A percentile compares a stretch with the other conserved stretches of the same genome.
Evolutionary conservation across 2,329 filamentous ascomycete genomes (phyloP).

Genomic region (Phyllosticta citrichinensis): DNA sequence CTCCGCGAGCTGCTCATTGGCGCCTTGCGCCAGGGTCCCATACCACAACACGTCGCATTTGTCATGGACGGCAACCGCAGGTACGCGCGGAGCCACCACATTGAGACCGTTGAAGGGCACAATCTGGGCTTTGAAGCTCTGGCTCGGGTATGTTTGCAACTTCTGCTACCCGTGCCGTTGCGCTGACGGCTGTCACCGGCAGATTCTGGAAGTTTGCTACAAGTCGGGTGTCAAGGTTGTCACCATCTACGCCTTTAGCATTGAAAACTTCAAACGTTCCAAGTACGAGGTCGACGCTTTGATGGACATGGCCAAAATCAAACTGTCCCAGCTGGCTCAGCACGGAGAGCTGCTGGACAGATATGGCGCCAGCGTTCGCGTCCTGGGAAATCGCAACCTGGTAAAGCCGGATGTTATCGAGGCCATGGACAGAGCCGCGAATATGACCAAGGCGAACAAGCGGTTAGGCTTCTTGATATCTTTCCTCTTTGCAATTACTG

Average conservation of each 20-base stretch:
- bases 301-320: conserved; percentile 96
- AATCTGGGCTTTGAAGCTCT: conserved; percentile 92
- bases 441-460: conserved; percentile 79
- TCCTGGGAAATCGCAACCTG: conserved; percentile 75
- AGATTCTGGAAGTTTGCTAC: conserved; percentile 95
- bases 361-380: conserved; percentile 78
- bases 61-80: conserved; percentile 98
- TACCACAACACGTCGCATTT: conserved; percentile 95
- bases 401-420: conserved; percentile 80
- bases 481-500: background rate
- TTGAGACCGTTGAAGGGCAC: conserved; percentile 94
- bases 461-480: conserved; percentile 40
- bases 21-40: conserved; percentile 77
- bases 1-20: conserved; percentile 80
- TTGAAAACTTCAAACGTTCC: conserved; percentile 96
- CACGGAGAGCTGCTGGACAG: conserved; percentile 88
- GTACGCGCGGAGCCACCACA: conserved; percentile 80
- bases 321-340: conserved; percentile 80
- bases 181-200: conserved; percentile 5
- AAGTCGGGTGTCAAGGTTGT: conserved; percentile 94
- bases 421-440: conserved; percentile 75
- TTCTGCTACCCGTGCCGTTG: background rate
- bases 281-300: conserved; percentile 94
- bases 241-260: conserved; percentile 96
- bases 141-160: conserved; percentile 52